These are phyloP conservation scores for Monilinia polystroma DNA, from an alignment of 2,329 filamentous ascomycete species.

Conservation along the genomic window DNA sequence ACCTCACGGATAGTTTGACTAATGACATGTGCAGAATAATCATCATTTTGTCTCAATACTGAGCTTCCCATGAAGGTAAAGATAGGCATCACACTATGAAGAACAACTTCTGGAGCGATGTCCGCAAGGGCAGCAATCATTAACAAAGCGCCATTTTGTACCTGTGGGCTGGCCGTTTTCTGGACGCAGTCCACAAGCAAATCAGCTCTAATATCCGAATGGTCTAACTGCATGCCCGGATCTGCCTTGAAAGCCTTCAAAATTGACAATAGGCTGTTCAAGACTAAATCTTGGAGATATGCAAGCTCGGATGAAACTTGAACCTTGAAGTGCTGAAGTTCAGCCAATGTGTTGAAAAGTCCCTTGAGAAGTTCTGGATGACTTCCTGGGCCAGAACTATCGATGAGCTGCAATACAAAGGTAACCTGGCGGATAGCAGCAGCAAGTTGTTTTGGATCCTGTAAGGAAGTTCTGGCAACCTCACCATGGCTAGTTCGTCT, in stretches of 20 bases:
- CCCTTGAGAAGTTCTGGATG: conserved; percentile 75
- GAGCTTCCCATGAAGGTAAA: conserved; percentile 98
- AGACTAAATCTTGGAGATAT: conserved; percentile 82
- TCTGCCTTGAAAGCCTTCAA: conserved; percentile 71
- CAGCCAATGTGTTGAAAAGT: conserved; percentile 81
- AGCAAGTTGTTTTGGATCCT: conserved; percentile 64
- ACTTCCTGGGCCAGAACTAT: conserved; percentile 71
- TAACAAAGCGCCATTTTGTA: conserved; percentile 87
- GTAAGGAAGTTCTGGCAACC: conserved; percentile 58
- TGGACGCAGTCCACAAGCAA: conserved; percentile 92
- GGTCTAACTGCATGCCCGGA: conserved; percentile 65
- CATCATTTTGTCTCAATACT: conserved; percentile 86
- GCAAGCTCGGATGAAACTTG: conserved; percentile 83
- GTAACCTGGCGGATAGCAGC: conserved; percentile 73
- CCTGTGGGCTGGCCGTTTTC: conserved; percentile 85
- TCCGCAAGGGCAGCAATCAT: conserved; percentile 84
- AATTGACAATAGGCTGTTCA: conserved; percentile 80
- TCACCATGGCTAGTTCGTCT: conserved; percentile 75
- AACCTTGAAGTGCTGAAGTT: conserved; percentile 80
- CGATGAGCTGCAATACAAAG: conserved; percentile 83
- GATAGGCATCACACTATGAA: conserved; percentile 98
- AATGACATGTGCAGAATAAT: conserved; percentile 95
- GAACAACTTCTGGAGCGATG: conserved; percentile 83
- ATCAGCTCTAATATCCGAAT: conserved; percentile 79
- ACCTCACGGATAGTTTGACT: conserved; percentile 93